Base-by-base conservation (phyloP, 192 early-diverging fungal genomes). In the Mortierella hygrophila region DNA sequence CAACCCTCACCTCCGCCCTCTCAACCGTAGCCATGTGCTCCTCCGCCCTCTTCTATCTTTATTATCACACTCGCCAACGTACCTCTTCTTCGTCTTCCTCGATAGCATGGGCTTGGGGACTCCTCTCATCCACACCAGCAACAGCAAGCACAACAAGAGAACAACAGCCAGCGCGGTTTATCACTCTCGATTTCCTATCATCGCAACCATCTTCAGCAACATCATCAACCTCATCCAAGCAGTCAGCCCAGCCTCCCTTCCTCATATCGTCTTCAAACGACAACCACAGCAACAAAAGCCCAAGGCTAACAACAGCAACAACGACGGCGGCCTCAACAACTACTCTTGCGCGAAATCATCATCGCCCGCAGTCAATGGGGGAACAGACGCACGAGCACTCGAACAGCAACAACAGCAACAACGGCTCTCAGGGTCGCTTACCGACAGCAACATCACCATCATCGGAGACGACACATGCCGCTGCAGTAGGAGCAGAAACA, bases 11-110 rank as follows among this genome's bases (percentile, higher is more conserved):
- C 38, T 81, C 29, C 32, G 46, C 32, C 32, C 69, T 54, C 52
- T 42, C 74, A 3, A 68, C 72, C 42, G 5, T 74, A n/a, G 26
- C 41, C 6, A 54, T 85, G 35, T 70, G 63, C 69, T 72, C 68
- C 20, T 72, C 60, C 46, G 75, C n/a, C 60, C 70, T 77, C 46
- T 42, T 38, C 38, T 70, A 60, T 32, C 42, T 52, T 49, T 41
- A 40, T 44, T 57, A 57, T 32, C 44, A 41, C 49, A 38, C 74
- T 37, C 15, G 44, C 65, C 57, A 65, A 65, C 40, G 40, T 35
- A 77, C 65, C 26, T 29, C 26, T 29, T 32, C 60, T 13, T 65
- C 60, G 10, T 32, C 29, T 65, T 32, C 29, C 3, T 26, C 60
- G 32, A 32, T 2, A 65, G 26, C 13, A 32, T 32, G 60, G 60